Conservation (phyloP, 305 asterid genomes). For the Fraxinus velutina region DNA sequence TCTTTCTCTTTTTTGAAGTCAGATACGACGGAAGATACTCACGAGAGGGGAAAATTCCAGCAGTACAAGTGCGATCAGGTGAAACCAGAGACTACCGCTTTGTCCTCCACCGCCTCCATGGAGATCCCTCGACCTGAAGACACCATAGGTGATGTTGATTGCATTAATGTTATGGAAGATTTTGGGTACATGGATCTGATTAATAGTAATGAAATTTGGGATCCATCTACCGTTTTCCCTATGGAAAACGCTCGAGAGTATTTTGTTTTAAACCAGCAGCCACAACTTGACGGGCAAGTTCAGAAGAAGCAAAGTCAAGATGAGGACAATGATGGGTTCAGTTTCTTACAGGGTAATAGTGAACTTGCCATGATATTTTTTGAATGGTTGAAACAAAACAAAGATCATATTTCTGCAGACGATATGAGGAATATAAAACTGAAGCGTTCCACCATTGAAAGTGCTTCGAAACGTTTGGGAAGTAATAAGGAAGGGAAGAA, state of each 20-base stretch:
- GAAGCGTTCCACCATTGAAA: constrained; percentile 77
- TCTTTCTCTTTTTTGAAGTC: constrained; percentile 43
- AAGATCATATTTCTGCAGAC: constrained; percentile 70
- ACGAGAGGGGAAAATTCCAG: constrained; percentile 2
- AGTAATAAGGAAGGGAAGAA: constrained; percentile 64
- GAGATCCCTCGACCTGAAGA: constrained; percentile 36
- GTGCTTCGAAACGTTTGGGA: constrained; percentile 74
- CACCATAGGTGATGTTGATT: constrained; percentile 32
- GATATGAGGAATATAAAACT: constrained; percentile 83
- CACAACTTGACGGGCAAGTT: neutral
- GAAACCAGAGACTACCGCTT: constrained; percentile 21
- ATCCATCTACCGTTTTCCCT: constrained; percentile 59
- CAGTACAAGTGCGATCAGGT: neutral
- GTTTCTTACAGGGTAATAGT: constrained; percentile 49
- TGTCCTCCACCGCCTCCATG: constrained; percentile 48
- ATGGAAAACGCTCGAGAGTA: constrained; percentile 35
- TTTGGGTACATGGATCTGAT: constrained; percentile 74
- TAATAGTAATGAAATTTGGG: constrained; percentile 64
- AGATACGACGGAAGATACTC: constrained; percentile 28
- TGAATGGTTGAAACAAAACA: constrained; percentile 87
- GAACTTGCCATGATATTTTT: constrained; percentile 72
- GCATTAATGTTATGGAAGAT: constrained; percentile 59
- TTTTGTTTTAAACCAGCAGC: constrained; percentile 19
- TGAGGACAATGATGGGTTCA: constrained; percentile 26
- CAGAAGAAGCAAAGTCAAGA: constrained; percentile 1